phyloP scores from a whole-genome alignment of 805 yeast genomes.

The Yarrowia yakushimensis region DNA sequence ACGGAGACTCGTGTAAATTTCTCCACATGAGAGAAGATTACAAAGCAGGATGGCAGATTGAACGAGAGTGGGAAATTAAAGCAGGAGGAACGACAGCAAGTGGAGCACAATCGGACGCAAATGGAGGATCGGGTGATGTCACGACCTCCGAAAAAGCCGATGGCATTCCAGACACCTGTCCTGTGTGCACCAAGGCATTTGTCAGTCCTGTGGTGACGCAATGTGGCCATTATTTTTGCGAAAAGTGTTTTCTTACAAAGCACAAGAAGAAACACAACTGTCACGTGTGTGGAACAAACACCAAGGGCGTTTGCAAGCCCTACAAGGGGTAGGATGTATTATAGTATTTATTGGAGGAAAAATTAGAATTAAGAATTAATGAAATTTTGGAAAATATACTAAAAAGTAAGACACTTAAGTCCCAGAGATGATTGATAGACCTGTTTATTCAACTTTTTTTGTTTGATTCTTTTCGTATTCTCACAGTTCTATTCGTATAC shows the following conservation, averaged over 20 bases:
- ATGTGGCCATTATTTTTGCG: conserved; percentile 66
- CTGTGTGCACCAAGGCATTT: conserved; percentile 56
- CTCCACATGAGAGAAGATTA: conserved; percentile 86
- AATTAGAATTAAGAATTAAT: too few relatives aligned
- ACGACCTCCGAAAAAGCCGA: too few relatives aligned
- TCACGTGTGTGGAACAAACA: conserved; percentile 55
- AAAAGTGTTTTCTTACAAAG: conserved; percentile 52
- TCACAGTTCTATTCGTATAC: too few relatives aligned
- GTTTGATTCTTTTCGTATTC: too few relatives aligned
- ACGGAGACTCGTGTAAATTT: conserved; percentile 95
- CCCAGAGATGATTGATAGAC: too few relatives aligned
- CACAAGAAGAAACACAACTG: conserved; percentile 48
- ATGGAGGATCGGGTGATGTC: too few relatives aligned
- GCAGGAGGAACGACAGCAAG: conserved; percentile 25
- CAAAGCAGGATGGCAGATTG: conserved; percentile 62
- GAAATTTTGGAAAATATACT: too few relatives aligned
- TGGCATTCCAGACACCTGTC: conserved; percentile 44
- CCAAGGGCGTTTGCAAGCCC: conserved; percentile 57
- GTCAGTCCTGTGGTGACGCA: conserved; percentile 53
- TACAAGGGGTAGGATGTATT: neutral
- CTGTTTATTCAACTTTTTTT: too few relatives aligned
- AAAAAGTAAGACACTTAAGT: too few relatives aligned
- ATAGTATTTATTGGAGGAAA: neutral
- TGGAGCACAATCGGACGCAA: too few relatives aligned
- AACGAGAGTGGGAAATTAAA: conserved; percentile 62